These are phyloP conservation scores for Hypoxylon sp. DNA, from an alignment of 2,329 filamentous ascomycete genomes.

Conservation along the genomic window DNA sequence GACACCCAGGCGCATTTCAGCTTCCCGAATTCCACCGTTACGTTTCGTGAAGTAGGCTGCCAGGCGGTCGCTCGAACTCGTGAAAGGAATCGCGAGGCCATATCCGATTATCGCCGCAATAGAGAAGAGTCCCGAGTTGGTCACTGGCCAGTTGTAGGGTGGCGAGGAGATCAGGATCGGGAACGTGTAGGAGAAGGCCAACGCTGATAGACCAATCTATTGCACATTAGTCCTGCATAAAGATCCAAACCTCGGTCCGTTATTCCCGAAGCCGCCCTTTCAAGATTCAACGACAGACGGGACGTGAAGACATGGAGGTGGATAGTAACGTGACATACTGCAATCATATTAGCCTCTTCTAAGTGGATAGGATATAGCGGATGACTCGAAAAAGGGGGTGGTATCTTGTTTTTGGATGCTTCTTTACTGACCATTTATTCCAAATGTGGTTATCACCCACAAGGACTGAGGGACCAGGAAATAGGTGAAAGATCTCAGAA, in stretches of 20 bases:
- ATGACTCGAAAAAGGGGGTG: not conserved
- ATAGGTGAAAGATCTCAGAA: constrained; percentile 61
- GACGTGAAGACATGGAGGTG: not conserved
- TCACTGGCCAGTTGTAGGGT: constrained; percentile 61
- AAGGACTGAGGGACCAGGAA: constrained; percentile 62
- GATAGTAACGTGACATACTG: constrained; percentile 35
- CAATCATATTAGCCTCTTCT: constrained; percentile 17
- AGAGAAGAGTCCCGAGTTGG: constrained; percentile 53
- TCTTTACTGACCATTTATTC: constrained; percentile 56
- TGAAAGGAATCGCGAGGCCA: constrained; percentile 58
- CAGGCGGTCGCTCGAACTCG: constrained; percentile 57
- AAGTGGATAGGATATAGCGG: not conserved
- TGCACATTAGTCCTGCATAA: constrained; percentile 13
- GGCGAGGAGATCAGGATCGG: constrained; percentile 60
- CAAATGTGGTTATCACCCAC: constrained; percentile 64
- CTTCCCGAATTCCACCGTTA: constrained; percentile 60
- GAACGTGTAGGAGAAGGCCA: constrained; percentile 65
- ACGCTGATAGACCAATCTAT: constrained; percentile 60
- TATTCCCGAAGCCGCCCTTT: constrained; percentile 1
- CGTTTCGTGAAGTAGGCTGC: constrained; percentile 58
- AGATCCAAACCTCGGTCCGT: not conserved
- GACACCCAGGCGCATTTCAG: constrained; percentile 60
- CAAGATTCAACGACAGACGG: not conserved
- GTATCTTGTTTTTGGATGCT: not conserved
- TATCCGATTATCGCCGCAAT: constrained; percentile 58